A percentile compares a stretch with the other conserved stretches of the same genome.
Evolutionary conservation across 2,329 filamentous ascomycete genomes (phyloP).

Genomic region (Fusarium decemcellulare): DNA sequence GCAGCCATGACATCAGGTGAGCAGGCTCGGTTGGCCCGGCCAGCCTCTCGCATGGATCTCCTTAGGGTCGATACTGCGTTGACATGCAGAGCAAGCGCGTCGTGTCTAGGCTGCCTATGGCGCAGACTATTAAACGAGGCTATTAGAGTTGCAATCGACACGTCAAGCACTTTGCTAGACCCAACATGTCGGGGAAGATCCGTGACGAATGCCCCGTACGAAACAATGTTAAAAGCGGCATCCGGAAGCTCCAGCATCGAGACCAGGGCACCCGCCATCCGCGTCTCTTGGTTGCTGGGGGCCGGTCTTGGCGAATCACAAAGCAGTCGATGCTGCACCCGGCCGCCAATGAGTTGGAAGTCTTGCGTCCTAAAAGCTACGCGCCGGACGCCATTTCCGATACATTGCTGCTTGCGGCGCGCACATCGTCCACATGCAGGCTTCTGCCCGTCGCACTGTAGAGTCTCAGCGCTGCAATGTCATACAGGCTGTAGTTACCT

Average conservation of each 20-base stretch:
- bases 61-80: slow-evolving; percentile 45
- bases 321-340: not conserved
- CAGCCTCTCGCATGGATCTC: slow-evolving; percentile 26
- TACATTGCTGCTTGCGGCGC: slow-evolving; percentile 57
- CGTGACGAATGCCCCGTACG: not conserved
- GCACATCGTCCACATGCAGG: slow-evolving; percentile 60
- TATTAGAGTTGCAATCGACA: slow-evolving; percentile 19
- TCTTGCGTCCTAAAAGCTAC: slow-evolving; percentile 59
- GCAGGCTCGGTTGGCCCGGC: slow-evolving; percentile 36
- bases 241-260: slow-evolving; percentile 54
- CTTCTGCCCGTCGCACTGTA: slow-evolving; percentile 59
- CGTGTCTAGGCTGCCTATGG: slow-evolving; percentile 44
- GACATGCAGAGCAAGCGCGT: slow-evolving; percentile 56
- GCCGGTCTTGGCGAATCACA: slow-evolving; percentile 16
- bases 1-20: slow-evolving; percentile 49
- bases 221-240: slow-evolving; percentile 39
- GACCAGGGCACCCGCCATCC: slow-evolving; percentile 38
- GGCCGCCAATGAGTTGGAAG: not conserved
- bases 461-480: not conserved
- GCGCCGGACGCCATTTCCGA: slow-evolving; percentile 59
- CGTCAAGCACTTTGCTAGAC: slow-evolving; percentile 4
- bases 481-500: slow-evolving; percentile 8
- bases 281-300: slow-evolving; percentile 48
- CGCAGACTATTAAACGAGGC: slow-evolving; percentile 49
- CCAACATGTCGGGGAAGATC: slow-evolving; percentile 13